A percentile compares a stretch with the other conserved stretches of the same genome.
phyloP scores from a whole-genome alignment of 768 basidiomycete genomes.

The Russula virescens region DNA sequence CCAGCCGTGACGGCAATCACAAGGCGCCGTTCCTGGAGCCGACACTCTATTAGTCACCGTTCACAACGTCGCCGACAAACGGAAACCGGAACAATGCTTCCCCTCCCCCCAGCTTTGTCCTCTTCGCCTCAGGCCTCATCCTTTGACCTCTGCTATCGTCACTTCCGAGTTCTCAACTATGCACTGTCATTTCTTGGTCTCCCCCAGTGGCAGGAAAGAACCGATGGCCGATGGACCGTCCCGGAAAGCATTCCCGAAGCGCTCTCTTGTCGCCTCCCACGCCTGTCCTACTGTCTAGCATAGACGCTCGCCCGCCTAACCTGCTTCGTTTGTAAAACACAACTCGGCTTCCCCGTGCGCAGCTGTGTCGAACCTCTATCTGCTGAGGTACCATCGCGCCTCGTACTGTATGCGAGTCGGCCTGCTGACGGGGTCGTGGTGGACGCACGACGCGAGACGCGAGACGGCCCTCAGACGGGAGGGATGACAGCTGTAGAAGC shows the following conservation, averaged over 20 bases:
- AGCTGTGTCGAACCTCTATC: constrained; percentile 81
- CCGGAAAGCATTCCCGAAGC: constrained; percentile 69
- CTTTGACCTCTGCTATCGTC: constrained; percentile 57
- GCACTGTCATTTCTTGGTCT: constrained; percentile 71
- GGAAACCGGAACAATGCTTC: too few relatives aligned
- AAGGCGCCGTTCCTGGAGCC: too few relatives aligned
- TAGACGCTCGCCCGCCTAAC: constrained; percentile 56
- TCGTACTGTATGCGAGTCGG: too few relatives aligned
- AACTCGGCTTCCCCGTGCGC: constrained; percentile 84
- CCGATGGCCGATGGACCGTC: constrained; percentile 89
- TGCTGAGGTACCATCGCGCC: constrained; percentile 76
- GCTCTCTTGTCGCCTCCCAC: constrained; percentile 40
- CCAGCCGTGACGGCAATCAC: too few relatives aligned
- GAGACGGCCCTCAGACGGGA: too few relatives aligned
- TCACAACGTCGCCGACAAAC: too few relatives aligned
- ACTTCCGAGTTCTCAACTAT: constrained; percentile 83
- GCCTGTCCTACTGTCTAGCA: constrained; percentile 21
- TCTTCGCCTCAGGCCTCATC: constrained; percentile 56
- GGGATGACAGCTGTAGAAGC: too few relatives aligned
- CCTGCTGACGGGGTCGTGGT: constrained; percentile 84
- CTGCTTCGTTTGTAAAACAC: constrained; percentile 63
- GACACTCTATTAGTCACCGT: too few relatives aligned
- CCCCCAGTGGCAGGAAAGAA: constrained; percentile 72
- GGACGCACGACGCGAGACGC: too few relatives aligned
- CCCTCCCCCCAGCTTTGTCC: constrained; percentile 64